Evolutionary conservation across 352 stramenopile species (phyloP).

Genomic region (Globisporangium irregulare): DNA sequence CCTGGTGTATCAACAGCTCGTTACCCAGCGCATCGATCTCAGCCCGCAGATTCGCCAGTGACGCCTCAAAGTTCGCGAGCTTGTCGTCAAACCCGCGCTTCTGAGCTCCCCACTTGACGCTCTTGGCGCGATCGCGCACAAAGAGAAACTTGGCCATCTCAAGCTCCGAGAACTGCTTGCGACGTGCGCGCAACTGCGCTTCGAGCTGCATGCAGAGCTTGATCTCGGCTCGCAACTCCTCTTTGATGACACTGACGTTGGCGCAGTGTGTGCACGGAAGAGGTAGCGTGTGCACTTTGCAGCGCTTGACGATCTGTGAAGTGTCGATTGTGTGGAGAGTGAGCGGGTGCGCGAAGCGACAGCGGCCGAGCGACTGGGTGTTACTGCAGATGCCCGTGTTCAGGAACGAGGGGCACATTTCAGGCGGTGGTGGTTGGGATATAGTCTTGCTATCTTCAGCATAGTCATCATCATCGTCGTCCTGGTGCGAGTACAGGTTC

Average conservation of each 20-base stretch:
- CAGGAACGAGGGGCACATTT: constrained; percentile 52
- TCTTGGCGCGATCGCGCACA: constrained; percentile 37
- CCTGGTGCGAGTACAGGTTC: constrained; percentile 41
- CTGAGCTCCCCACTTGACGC: constrained; percentile 54
- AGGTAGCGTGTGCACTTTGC: constrained; percentile 25
- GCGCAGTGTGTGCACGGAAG: constrained; percentile 58
- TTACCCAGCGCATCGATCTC: constrained; percentile 21
- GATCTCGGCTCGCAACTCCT: constrained; percentile 22
- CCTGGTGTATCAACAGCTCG: constrained; percentile 12
- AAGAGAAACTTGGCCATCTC: constrained; percentile 49
- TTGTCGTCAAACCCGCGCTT: constrained; percentile 48
- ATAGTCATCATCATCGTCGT: constrained; percentile 10
- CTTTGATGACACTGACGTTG: constrained; percentile 29
- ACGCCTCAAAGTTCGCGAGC: constrained; percentile 29
- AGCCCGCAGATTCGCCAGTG: constrained; percentile 14
- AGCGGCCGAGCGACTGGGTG: constrained; percentile 58
- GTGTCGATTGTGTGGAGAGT: constrained; percentile 57
- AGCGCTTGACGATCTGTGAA: constrained; percentile 36
- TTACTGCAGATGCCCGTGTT: constrained; percentile 52
- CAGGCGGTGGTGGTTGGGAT: not conserved
- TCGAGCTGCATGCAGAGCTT: constrained; percentile 24
- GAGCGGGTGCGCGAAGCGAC: constrained; percentile 54
- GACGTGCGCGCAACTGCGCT: constrained; percentile 28
- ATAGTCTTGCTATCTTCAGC: not conserved
- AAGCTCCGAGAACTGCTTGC: constrained; percentile 40